These are phyloP conservation scores for Fusarium sp. DNA, from an alignment of 2,329 filamentous ascomycete genomes.

Conservation along the genomic window DNA sequence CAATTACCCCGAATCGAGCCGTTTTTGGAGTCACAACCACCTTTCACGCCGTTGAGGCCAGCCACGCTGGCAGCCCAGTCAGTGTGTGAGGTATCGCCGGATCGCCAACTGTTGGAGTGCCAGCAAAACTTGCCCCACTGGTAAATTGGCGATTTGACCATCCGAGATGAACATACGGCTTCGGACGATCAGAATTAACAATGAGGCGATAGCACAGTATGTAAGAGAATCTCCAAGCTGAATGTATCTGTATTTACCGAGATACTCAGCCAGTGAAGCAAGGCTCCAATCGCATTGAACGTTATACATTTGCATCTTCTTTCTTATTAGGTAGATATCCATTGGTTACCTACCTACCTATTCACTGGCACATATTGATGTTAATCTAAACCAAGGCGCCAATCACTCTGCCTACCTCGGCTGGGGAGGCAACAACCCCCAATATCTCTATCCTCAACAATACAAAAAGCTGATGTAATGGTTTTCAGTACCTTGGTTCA, in stretches of 20 bases:
- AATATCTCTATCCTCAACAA: background rate
- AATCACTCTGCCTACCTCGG: background rate
- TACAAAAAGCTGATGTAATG: background rate
- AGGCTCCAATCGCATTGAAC: background rate
- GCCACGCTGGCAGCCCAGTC: conserved; percentile 25
- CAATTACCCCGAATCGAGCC: background rate
- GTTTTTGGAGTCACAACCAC: background rate
- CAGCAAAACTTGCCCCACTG: conserved; percentile 21
- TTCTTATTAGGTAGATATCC: background rate
- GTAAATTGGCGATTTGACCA: conserved; percentile 23
- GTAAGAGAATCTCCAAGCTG: background rate
- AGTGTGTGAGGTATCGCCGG: conserved; percentile 14
- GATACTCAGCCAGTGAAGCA: background rate
- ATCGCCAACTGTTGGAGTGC: conserved; percentile 24
- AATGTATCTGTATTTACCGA: background rate
- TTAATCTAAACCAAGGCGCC: background rate
- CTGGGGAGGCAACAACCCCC: background rate
- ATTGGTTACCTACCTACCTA: background rate
- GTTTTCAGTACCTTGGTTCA: background rate
- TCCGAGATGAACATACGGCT: conserved; percentile 25
- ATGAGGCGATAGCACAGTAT: background rate
- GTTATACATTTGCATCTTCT: background rate
- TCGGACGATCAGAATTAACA: conserved; percentile 27
- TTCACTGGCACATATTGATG: background rate
- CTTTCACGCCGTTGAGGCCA: conserved; percentile 20